phyloP scores from a whole-genome alignment of 495 filamentous ascomycete species.

The Antarctomyces pellizariae region DNA sequence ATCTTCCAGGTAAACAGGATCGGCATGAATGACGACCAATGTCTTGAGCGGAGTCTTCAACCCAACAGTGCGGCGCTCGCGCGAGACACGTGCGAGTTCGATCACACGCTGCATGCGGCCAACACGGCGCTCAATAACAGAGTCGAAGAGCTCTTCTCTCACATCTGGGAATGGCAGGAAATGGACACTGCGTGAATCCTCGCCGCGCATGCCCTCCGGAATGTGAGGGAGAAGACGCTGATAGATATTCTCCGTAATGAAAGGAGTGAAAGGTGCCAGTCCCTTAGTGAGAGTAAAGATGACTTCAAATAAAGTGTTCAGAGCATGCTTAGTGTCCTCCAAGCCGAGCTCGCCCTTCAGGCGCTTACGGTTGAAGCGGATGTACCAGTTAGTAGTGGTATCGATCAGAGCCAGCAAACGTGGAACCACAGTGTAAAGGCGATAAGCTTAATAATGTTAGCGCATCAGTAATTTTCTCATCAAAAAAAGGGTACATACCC shows the following conservation, averaged over 20 bases:
- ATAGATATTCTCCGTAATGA: conserved; percentile 90
- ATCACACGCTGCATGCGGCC: conserved; percentile 88
- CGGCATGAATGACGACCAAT: conserved; percentile 71
- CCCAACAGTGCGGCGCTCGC: conserved; percentile 65
- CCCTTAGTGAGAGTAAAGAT: conserved; percentile 71
- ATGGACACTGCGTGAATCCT: conserved; percentile 70
- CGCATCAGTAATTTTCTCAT: not conserved
- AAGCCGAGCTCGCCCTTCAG: conserved; percentile 83
- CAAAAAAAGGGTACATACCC: conserved; percentile 19
- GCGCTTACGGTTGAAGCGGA: conserved; percentile 90
- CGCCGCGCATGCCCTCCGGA: conserved; percentile 32
- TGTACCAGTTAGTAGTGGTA: conserved; percentile 98
- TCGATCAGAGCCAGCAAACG: conserved; percentile 73
- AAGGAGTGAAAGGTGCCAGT: conserved; percentile 86
- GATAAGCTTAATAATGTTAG: conserved; percentile 28
- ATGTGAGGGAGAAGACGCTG: conserved; percentile 61
- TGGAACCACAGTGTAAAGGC: conserved; percentile 86
- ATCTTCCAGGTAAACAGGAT: conserved; percentile 65
- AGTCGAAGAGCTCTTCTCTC: conserved; percentile 67
- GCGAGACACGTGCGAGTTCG: conserved; percentile 61
- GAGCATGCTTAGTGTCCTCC: conserved; percentile 70
- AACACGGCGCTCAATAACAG: conserved; percentile 65
- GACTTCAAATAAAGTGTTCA: conserved; percentile 95
- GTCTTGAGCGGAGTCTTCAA: conserved; percentile 81
- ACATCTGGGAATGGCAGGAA: conserved; percentile 82